Evolutionary conservation across 2,329 filamentous ascomycete genomes (phyloP).

Genomic region (Fusarium keratoplasticum): DNA sequence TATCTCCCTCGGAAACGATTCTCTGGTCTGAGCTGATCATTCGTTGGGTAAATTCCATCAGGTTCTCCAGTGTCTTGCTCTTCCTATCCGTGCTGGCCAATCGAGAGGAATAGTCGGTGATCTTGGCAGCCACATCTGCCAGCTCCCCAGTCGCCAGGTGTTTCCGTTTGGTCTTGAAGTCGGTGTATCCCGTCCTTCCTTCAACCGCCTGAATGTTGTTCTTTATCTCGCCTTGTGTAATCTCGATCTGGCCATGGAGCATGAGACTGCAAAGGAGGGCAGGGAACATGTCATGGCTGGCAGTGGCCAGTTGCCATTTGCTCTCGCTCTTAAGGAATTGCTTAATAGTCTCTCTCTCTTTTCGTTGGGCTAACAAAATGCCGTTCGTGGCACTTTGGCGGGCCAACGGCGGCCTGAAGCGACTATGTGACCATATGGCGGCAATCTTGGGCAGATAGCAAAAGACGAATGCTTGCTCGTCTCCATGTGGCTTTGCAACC

Average conservation of each 20-base stretch:
- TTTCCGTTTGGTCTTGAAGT: constrained; percentile 46
- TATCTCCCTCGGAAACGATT: constrained; percentile 10
- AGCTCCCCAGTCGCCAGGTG: constrained; percentile 45
- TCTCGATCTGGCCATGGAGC: constrained; percentile 49
- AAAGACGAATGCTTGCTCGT: constrained; percentile 46
- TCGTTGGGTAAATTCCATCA: constrained; percentile 48
- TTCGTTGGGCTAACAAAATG: constrained; percentile 47
- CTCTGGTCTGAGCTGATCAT: not conserved
- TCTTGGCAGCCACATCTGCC: constrained; percentile 47
- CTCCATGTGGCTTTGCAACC: not conserved
- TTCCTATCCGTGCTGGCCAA: constrained; percentile 54
- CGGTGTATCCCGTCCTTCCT: constrained; percentile 50
- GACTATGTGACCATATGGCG: constrained; percentile 50
- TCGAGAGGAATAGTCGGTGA: constrained; percentile 51
- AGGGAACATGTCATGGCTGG: constrained; percentile 50
- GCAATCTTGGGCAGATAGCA: constrained; percentile 54
- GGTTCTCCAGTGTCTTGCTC: constrained; percentile 48
- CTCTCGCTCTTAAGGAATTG: constrained; percentile 37
- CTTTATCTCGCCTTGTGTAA: constrained; percentile 49
- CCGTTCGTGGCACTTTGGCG: constrained; percentile 42
- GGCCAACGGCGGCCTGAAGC: constrained; percentile 12
- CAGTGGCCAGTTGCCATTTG: constrained; percentile 45
- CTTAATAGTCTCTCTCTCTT: constrained; percentile 41
- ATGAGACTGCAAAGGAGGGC: constrained; percentile 49
- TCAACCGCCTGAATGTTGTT: constrained; percentile 50